These are phyloP conservation scores for Candida sphagnicola DNA, from an alignment of 805 yeast genomes.

Conservation along the genomic window DNA sequence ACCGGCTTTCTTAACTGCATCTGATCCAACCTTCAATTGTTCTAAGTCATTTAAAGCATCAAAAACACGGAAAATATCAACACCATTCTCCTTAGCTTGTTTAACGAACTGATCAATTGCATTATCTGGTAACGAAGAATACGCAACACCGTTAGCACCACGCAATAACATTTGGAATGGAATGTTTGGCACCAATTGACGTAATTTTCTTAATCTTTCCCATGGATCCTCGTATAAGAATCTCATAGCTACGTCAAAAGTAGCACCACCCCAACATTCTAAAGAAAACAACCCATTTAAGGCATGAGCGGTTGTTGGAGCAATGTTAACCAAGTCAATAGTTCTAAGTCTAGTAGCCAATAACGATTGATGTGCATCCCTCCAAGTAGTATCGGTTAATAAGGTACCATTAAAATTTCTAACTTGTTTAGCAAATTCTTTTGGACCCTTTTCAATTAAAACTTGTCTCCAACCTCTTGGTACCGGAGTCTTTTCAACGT, in stretches of 20 bases:
- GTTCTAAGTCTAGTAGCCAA: conserved; percentile 98
- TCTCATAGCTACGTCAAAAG: conserved; percentile 98
- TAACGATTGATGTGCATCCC: conserved; percentile 98
- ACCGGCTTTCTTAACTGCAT: conserved; percentile 96
- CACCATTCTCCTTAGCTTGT: conserved; percentile 95
- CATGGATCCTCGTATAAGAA: conserved; percentile 98
- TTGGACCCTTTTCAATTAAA: conserved; percentile 81
- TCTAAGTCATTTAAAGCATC: conserved; percentile 97
- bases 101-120: conserved; percentile 96
- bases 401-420: conserved; percentile 81
- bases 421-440: conserved; percentile 82
- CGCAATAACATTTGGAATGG: conserved; percentile 99
- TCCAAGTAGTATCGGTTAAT: conserved; percentile 98
- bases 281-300: conserved; percentile 86
- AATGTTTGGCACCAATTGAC: conserved; percentile 92
- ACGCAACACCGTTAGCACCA: conserved; percentile 99
- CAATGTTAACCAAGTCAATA: conserved; percentile 84
- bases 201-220: conserved; percentile 86
- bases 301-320: conserved; percentile 91
- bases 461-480: conserved; percentile 92
- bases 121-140: conserved; percentile 95
- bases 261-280: conserved; percentile 99
- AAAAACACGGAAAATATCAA: conserved; percentile 95
- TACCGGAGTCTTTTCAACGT: conserved; percentile 46
- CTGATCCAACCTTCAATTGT: conserved; percentile 95